Evolutionary conservation across 1,284 basidiomycete genomes (phyloP), one percentile per base, ranked within the genome.

Genomic region (Agroathelia rolfsii): DNA sequence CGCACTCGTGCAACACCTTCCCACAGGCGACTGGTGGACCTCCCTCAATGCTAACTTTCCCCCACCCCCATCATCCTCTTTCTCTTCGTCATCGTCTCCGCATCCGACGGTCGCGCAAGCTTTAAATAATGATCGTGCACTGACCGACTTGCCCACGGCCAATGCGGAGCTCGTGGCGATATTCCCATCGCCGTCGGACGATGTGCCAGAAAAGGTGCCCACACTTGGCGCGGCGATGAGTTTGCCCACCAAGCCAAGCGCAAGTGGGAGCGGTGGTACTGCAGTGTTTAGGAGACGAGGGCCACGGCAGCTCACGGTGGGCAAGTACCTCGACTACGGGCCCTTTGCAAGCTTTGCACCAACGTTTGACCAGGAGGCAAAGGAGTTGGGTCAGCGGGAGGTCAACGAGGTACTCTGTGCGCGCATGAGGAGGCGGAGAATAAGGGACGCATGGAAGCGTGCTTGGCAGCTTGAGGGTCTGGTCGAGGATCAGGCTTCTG

Each of bases 251-350:
- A 60, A 64, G 16, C 43, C 59, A 2, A 47, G 57, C 33, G 51
- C 56, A 24, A 41, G 48, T 30, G 56, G 53, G 38, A 51, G 55
- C 34, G 53, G 61, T 26, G 52, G 61, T 22, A 62, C 67, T 5
- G n/a, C n/a, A n/a, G n/a, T n/a, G n/a, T n/a, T n/a, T n/a, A n/a
- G n/a, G n/a, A n/a, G n/a, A n/a, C n/a, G n/a, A n/a, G 52, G 59
- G 1, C 58, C 71, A 7, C 69, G 77, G 28, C 62, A 59, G 13
- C 51, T 82, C 24, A 67, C 70, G 28, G 63, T 70, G 20, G 80
- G 78, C 32, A 54, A 62, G 2, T 85, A 84, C 47, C 59, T 87
- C 7, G 77, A 86, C 50, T 87, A 87, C 47, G 83, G 84, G 0
- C 64, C 66, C 6, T 78, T 66, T 45, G 55, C 79, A 3, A 78